These are phyloP conservation scores for Tetradesmus lagerheimii DNA, from an alignment of 139 green algal species.

Conservation along the genomic window DNA sequence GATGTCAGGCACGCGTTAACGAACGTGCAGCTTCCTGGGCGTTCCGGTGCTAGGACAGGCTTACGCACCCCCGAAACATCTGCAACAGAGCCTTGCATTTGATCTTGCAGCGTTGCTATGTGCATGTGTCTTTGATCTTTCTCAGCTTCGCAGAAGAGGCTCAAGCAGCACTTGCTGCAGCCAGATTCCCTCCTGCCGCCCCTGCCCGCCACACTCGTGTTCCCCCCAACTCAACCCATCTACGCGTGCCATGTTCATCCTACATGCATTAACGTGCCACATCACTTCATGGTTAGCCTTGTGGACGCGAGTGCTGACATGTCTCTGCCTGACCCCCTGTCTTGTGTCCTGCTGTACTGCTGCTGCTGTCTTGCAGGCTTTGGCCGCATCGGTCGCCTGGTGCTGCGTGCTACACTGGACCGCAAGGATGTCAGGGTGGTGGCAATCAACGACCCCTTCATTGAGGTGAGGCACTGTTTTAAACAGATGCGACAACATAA, in stretches of 20 bases:
- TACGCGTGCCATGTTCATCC: too few species aligned
- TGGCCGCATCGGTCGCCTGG: slow-evolving; percentile 86
- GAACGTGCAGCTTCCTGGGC: not conserved
- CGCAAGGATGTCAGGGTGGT: slow-evolving; percentile 86
- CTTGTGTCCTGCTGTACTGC: not conserved
- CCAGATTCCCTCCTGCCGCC: not conserved
- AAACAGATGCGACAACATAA: not conserved
- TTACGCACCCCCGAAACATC: not conserved
- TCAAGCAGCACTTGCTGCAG: not conserved
- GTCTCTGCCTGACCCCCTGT: not conserved
- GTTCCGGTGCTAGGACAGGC: not conserved
- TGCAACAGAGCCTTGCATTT: not conserved
- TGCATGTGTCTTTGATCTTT: not conserved
- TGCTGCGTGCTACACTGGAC: slow-evolving; percentile 73
- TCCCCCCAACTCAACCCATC: too few species aligned
- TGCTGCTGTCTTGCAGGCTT: slow-evolving; percentile 76
- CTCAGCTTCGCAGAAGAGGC: not conserved
- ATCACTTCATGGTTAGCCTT: too few species aligned
- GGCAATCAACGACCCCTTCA: slow-evolving; percentile 91
- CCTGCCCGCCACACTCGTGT: not conserved
- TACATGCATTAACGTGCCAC: too few species aligned
- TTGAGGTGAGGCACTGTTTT: slow-evolving; percentile 51
- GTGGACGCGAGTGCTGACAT: not conserved
- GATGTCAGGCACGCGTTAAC: not conserved
- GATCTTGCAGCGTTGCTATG: not conserved